These are phyloP conservation scores for Dryas drummondii DNA, from an alignment of 306 rosid genomes.

Conservation along the genomic window DNA sequence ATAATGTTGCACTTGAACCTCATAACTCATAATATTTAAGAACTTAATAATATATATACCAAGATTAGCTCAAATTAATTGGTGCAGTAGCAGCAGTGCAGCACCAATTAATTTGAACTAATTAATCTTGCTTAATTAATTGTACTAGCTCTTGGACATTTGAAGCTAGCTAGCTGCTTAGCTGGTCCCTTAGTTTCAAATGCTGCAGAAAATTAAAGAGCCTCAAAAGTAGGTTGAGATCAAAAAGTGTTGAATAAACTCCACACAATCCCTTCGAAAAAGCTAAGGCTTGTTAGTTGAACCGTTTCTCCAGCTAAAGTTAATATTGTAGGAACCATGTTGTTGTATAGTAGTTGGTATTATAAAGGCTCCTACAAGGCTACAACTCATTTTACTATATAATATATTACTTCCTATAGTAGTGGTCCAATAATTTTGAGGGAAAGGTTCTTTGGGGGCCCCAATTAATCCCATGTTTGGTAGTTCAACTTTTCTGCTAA, in stretches of 20 bases:
- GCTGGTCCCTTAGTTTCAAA: background rate
- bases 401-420: background rate
- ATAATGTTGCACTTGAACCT: too few species aligned
- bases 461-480: background rate
- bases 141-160: background rate
- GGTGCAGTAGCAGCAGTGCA: background rate
- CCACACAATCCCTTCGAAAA: slow-evolving; percentile 3
- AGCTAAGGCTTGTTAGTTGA: slow-evolving; percentile 40
- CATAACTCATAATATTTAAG: too few species aligned
- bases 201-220: slow-evolving; percentile 34
- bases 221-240: slow-evolving; percentile 35
- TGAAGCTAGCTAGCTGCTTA: background rate
- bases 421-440: background rate
- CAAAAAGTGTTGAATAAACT: slow-evolving; percentile 23
- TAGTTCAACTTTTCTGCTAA: background rate
- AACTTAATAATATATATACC: background rate
- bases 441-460: slow-evolving; percentile 7
- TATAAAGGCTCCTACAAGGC: slow-evolving; percentile 33
- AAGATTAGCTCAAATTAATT: too few species aligned
- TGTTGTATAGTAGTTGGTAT: slow-evolving; percentile 56
- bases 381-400: background rate
- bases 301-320: slow-evolving; percentile 48
- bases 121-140: background rate
- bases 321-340: slow-evolving; percentile 29
- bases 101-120: background rate